phyloP scores from a whole-genome alignment of 1,284 basidiomycete species.

The Earliella scabrosa region DNA sequence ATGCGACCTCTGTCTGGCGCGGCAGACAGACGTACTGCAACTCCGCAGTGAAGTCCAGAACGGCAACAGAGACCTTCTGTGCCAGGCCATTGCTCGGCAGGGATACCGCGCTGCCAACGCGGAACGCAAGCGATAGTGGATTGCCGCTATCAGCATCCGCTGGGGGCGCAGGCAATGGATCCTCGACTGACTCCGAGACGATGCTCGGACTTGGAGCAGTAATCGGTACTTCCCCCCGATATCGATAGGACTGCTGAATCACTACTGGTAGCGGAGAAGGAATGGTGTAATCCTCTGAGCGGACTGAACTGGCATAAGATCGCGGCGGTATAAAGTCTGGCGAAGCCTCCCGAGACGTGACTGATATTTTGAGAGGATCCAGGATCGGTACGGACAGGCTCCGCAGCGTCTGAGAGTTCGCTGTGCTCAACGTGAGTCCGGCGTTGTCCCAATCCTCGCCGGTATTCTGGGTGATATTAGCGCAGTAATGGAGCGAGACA shows the following conservation, averaged over 20 bases:
- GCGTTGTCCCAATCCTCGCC: conserved; percentile 62
- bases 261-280: background rate
- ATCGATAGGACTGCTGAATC: too few relatives aligned
- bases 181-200: too few relatives aligned
- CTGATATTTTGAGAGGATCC: conserved; percentile 27
- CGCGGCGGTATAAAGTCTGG: background rate
- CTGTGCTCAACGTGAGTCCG: conserved; percentile 57
- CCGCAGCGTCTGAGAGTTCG: conserved; percentile 23
- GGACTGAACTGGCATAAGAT: too few relatives aligned
- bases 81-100: conserved; percentile 56
- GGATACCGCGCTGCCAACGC: conserved; percentile 48
- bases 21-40: conserved; percentile 56
- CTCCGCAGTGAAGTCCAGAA: conserved; percentile 44
- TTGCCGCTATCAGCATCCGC: conserved; percentile 32
- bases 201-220: too few relatives aligned
- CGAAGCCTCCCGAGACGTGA: too few relatives aligned
- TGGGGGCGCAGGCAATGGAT: background rate
- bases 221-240: too few relatives aligned
- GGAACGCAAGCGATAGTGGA: conserved; percentile 50
- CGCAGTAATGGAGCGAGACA: conserved; percentile 58
- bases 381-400: conserved; percentile 5
- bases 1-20: conserved; percentile 47
- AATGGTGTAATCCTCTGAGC: too few relatives aligned
- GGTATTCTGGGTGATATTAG: conserved; percentile 55
- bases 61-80: conserved; percentile 52